These are phyloP conservation scores for Chrysopogon serrulatus DNA, from an alignment of 176 grass and related monocot species.

Conservation along the genomic window DNA sequence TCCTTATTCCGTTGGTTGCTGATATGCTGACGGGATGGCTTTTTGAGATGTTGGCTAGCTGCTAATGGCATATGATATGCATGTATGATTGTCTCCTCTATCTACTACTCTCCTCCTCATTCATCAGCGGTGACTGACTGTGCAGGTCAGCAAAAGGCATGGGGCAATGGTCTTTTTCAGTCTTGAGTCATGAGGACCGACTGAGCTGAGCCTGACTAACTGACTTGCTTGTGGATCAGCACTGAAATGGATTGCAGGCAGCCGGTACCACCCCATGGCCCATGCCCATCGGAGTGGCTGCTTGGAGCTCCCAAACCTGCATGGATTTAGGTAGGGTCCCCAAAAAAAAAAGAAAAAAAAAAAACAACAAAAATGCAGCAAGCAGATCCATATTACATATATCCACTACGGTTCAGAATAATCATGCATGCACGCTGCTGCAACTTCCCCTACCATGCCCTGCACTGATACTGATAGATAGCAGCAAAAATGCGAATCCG, in stretches of 20 bases:
- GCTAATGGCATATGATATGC: neutral
- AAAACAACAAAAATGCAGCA: too few relatives aligned
- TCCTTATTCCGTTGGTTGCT: slow-evolving; percentile 15
- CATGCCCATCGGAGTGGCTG: too few relatives aligned
- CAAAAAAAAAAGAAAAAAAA: too few relatives aligned
- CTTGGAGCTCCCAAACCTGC: too few relatives aligned
- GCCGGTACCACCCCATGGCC: neutral
- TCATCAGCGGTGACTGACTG: neutral
- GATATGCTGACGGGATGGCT: neutral
- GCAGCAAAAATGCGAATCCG: neutral
- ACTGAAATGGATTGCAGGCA: neutral
- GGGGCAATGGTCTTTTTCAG: neutral
- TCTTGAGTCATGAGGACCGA: neutral
- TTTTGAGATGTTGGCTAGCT: neutral
- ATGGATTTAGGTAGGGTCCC: too few relatives aligned
- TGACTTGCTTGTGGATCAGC: neutral
- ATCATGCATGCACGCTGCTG: neutral
- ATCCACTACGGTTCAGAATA: neutral
- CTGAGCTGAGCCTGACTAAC: neutral
- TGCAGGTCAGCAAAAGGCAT: neutral
- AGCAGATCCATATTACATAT: too few relatives aligned
- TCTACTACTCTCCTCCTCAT: neutral
- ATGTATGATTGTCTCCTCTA: neutral
- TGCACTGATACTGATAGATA: neutral
- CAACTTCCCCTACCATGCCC: neutral